These are phyloP conservation scores for Phaeosphaeria sp. DNA, from an alignment of 2,329 filamentous ascomycete species.

Conservation along the genomic window DNA sequence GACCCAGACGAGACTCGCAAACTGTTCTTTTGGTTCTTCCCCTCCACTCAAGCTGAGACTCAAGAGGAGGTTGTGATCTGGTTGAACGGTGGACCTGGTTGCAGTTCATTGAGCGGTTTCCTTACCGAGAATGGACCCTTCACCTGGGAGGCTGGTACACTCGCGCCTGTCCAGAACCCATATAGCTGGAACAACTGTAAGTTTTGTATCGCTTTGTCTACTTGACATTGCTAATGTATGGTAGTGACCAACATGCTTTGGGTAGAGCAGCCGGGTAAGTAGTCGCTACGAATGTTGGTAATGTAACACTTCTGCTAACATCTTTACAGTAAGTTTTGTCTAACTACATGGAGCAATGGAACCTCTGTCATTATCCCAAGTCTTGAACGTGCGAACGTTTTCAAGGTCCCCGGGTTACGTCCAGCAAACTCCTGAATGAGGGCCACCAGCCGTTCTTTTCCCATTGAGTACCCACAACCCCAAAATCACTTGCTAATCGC, in stretches of 20 bases:
- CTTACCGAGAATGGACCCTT: slow-evolving; percentile 77
- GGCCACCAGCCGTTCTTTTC: too few relatives aligned
- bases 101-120: slow-evolving; percentile 68
- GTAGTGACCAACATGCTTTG: slow-evolving; percentile 49
- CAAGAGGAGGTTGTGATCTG: slow-evolving; percentile 68
- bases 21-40: slow-evolving; percentile 72
- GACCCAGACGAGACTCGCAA: slow-evolving; percentile 58
- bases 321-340: too few relatives aligned
- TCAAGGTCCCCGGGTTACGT: too few relatives aligned
- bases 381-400: too few relatives aligned
- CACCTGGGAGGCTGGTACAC: slow-evolving; percentile 68
- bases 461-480: too few relatives aligned
- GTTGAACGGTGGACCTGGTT: slow-evolving; percentile 51
- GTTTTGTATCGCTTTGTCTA: background rate
- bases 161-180: slow-evolving; percentile 67
- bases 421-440: too few relatives aligned
- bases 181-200: slow-evolving; percentile 68
- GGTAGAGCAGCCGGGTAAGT: slow-evolving; percentile 54
- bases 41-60: slow-evolving; percentile 58
- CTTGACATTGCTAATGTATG: background rate
- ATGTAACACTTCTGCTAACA: too few relatives aligned
- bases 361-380: too few relatives aligned
- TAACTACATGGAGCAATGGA: too few relatives aligned
- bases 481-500: background rate
- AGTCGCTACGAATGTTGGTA: too few relatives aligned